These are phyloP conservation scores for Coemansia sp. DNA, from an alignment of 192 early-diverging fungal genomes.

Conservation along the genomic window DNA sequence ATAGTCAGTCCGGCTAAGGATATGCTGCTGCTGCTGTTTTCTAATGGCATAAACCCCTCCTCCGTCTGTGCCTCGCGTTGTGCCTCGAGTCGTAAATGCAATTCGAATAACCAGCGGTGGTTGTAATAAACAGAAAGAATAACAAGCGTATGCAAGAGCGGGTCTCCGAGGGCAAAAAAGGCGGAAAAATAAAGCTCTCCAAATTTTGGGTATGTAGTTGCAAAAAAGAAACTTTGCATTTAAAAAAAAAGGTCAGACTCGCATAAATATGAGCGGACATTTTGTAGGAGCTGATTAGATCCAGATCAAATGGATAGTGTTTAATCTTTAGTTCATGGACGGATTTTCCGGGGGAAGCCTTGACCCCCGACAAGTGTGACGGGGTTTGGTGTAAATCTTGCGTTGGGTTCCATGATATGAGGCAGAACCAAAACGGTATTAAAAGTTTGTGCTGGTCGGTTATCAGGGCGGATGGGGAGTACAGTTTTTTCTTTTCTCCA, in stretches of 20 bases:
- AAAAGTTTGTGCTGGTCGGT: too few species aligned
- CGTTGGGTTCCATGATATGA: too few species aligned
- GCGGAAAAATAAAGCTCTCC: neutral
- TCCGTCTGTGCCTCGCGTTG: conserved; percentile 3
- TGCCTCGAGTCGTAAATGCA: neutral
- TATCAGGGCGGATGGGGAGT: too few species aligned
- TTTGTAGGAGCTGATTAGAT: too few species aligned
- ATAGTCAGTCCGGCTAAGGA: conserved; percentile 11
- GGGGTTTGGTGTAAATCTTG: too few species aligned
- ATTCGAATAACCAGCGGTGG: neutral
- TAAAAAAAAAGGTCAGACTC: neutral
- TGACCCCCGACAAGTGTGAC: too few species aligned
- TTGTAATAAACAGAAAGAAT: neutral
- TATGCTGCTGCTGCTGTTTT: conserved; percentile 11
- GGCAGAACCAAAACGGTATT: too few species aligned
- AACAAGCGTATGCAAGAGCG: neutral
- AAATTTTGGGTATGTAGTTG: neutral
- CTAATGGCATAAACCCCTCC: conserved; percentile 21
- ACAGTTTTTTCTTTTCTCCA: too few species aligned
- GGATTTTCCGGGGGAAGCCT: too few species aligned
- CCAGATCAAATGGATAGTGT: too few species aligned
- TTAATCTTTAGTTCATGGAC: too few species aligned
- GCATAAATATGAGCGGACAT: too few species aligned
- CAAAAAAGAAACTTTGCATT: neutral
- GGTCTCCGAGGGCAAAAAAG: neutral